Evolutionary conservation across 192 early-diverging fungal genomes (phyloP).

Genomic region (Geranomyces michiganensis): DNA sequence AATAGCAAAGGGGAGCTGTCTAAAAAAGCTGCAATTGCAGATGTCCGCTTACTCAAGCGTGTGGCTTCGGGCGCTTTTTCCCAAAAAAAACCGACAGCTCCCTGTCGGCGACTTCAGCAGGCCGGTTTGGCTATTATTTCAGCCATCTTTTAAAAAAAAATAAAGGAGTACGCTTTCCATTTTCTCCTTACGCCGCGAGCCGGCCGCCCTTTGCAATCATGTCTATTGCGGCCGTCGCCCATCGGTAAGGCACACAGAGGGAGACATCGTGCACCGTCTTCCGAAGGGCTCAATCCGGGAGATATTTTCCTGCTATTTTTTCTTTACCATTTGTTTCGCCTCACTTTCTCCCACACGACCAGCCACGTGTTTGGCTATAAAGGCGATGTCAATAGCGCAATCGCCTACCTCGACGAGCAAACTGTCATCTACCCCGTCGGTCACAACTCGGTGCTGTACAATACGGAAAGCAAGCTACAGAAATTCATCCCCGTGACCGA

Average conservation of each 20-base stretch:
- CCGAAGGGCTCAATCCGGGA: not conserved
- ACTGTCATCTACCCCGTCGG: conserved; percentile 64
- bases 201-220: conserved; percentile 25
- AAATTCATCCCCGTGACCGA: conserved; percentile 61
- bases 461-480: conserved; percentile 57
- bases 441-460: conserved; percentile 60
- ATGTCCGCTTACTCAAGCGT: too few relatives aligned
- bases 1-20: too few relatives aligned
- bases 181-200: too few relatives aligned
- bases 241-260: conserved; percentile 39
- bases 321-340: not conserved
- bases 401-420: conserved; percentile 59
- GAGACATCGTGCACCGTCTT: not conserved
- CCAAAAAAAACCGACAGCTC: too few relatives aligned
- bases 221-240: conserved; percentile 63
- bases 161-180: too few relatives aligned
- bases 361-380: conserved; percentile 65
- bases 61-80: too few relatives aligned
- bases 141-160: too few relatives aligned
- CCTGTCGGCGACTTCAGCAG: too few relatives aligned
- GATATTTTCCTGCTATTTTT: not conserved
- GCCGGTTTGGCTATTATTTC: too few relatives aligned
- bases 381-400: conserved; percentile 45
- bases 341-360: not conserved
- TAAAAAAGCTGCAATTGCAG: too few relatives aligned